phyloP scores from a whole-genome alignment of 2,329 filamentous ascomycete genomes.

The Fusarium mangiferae region DNA sequence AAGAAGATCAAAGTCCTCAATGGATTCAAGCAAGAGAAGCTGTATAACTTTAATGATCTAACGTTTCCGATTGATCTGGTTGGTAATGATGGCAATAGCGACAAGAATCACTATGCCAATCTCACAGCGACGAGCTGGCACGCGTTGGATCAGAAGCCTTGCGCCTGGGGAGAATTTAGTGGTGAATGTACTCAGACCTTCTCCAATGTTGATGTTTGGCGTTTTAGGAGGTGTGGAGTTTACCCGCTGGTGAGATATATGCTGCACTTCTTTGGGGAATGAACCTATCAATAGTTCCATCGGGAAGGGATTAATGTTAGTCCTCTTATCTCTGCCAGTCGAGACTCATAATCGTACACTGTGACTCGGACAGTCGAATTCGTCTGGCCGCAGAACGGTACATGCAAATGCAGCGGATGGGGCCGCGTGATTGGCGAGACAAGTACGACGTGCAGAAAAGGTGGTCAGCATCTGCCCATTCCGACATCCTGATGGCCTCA shows the following conservation, averaged over 20 bases:
- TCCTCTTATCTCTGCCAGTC: neutral
- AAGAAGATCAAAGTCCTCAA: fast-evolving
- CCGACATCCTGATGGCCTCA: neutral
- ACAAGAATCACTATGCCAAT: fast-evolving
- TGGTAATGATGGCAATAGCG: neutral
- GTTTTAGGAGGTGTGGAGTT: too few relatives aligned
- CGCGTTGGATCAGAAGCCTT: neutral
- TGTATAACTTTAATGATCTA: fast-evolving
- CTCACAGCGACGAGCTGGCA: fast-evolving
- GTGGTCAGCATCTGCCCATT: constrained; percentile 24
- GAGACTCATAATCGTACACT: neutral
- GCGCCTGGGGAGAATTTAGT: neutral
- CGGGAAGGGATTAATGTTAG: neutral
- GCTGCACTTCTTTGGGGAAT: neutral
- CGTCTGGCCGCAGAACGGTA: neutral
- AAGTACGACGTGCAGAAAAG: constrained; percentile 1
- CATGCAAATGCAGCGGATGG: neutral
- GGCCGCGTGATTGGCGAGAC: neutral
- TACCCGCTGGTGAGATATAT: neutral
- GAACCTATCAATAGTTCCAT: neutral
- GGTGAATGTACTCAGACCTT: neutral
- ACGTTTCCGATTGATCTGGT: neutral
- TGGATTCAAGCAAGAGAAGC: neutral
- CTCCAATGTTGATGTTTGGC: fast-evolving
- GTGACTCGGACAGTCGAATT: neutral